phyloP scores from a whole-genome alignment of 495 filamentous ascomycete species.

The Podospora pseudopauciseta region DNA sequence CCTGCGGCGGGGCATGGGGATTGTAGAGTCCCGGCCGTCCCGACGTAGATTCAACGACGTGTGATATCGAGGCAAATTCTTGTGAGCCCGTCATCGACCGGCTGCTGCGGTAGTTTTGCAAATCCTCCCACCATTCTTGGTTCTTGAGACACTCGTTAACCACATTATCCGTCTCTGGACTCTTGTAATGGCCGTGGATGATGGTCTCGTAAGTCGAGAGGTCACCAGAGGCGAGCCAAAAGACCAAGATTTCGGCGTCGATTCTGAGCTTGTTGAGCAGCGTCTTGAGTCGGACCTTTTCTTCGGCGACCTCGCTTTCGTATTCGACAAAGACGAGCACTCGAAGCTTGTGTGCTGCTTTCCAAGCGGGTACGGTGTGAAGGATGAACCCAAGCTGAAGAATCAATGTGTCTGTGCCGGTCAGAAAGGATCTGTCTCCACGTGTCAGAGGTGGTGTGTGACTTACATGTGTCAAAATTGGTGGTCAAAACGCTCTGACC shows the following conservation, averaged over 20 bases:
- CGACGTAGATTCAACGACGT: constrained; percentile 35
- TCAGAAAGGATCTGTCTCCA: constrained; percentile 12
- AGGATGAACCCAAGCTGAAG: constrained; percentile 83
- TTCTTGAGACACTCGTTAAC: constrained; percentile 60
- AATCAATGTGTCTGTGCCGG: constrained; percentile 64
- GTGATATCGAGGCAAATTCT: constrained; percentile 31
- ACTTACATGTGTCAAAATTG: constrained; percentile 80
- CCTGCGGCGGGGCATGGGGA: constrained; percentile 24
- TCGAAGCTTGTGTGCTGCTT: constrained; percentile 67
- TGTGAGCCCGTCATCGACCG: constrained; percentile 48
- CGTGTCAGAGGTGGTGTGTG: background rate
- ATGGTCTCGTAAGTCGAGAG: constrained; percentile 73
- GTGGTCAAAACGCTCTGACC: constrained; percentile 72
- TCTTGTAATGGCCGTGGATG: constrained; percentile 57
- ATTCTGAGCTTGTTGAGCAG: constrained; percentile 79
- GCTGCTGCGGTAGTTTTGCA: constrained; percentile 59
- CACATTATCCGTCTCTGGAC: constrained; percentile 44
- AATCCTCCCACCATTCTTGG: constrained; percentile 80
- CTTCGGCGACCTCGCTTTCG: constrained; percentile 78
- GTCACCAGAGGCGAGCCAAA: constrained; percentile 74
- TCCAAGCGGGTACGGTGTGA: constrained; percentile 79
- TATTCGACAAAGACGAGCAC: constrained; percentile 88
- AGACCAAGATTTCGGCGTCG: constrained; percentile 72
- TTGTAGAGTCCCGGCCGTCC: constrained; percentile 33
- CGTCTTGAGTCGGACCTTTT: constrained; percentile 66